These are phyloP conservation scores for Trichophyton schoenleinii DNA, from an alignment of 2,329 filamentous ascomycete genomes.

Conservation along the genomic window DNA sequence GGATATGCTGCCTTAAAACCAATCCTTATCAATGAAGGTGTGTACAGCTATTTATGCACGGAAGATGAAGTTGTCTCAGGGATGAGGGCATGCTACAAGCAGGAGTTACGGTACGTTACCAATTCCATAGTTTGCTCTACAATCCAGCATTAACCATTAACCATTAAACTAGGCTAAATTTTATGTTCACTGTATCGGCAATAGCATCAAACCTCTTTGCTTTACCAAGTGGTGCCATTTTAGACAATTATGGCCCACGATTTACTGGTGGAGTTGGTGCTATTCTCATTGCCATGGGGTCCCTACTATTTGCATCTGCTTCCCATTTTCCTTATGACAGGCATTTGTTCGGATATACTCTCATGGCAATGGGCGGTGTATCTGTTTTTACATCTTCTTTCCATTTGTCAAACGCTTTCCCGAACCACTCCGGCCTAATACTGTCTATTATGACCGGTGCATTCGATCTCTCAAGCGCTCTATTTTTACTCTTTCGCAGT, in stretches of 20 bases:
- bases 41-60: constrained; percentile 55
- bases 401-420: constrained; percentile 75
- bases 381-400: constrained; percentile 76
- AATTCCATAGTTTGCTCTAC: neutral
- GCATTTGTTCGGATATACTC: constrained; percentile 60
- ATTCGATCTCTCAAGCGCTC: constrained; percentile 68
- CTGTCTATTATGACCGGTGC: constrained; percentile 67
- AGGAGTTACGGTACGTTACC: constrained; percentile 40
- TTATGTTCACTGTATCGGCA: constrained; percentile 87
- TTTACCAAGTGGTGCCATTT: constrained; percentile 69
- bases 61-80: constrained; percentile 38
- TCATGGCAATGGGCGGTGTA: constrained; percentile 64
- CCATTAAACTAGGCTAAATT: constrained; percentile 50
- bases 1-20: constrained; percentile 79
- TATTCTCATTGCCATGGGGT: constrained; percentile 55
- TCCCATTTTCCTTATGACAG: constrained; percentile 56
- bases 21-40: constrained; percentile 58
- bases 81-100: constrained; percentile 44
- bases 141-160: constrained; percentile 6
- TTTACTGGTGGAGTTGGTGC: constrained; percentile 61
- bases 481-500: constrained; percentile 11
- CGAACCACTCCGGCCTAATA: constrained; percentile 62
- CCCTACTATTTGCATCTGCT: constrained; percentile 59
- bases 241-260: constrained; percentile 70
- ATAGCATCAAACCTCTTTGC: constrained; percentile 81